Evolutionary conservation across 345 rosid species (phyloP), one percentile per base, ranked within the genome.

Genomic region (Lenwebbia sp.): DNA sequence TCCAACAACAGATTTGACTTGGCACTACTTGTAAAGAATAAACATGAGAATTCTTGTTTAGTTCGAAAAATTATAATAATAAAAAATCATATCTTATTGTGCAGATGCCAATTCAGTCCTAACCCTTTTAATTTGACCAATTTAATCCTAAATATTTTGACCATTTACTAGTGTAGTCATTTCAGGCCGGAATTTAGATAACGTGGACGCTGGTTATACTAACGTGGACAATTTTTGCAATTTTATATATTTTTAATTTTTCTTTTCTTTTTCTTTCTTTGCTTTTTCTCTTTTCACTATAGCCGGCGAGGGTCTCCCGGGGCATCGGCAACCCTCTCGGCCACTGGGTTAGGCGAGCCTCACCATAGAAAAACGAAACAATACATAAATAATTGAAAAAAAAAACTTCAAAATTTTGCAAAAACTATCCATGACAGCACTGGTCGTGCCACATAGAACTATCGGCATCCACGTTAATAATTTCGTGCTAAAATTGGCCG

Each of bases 391-490:
- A 62, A 62, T 62, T 28, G 1, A 14, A 17, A 14, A 52, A 17
- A 52, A 13, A 53, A 52, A 52, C n/a, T 14, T 7, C 15, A 62
- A 62, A 28, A 62, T 17, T 53, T 53, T 53, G 22, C 55, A 17
- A 53, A 53, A 17, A 53, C 21, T 7, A 2, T 62, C 75, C 40
- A 62, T 37, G 7, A 28, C 0, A 2, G 15, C 5, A 37, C 2
- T 13, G 5, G 4, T 4, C 22, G 19, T 4, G 2, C 52, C 52
- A 50, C 52, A 50, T 7, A 28, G 0, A 9, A 0, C 22, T 10
- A 14, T 0, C 11, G 2, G 1, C 0, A 2, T 28, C 0, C 1
- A 2, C 0, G 0, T 62, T 4, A 14, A 0, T 0, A 2, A 60
- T n/a, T 28, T 65, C 23, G 0, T 2, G 0, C 3, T 17, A 65